A percentile compares a stretch with the other conserved stretches of the same genome.
Conservation (phyloP, 1,284 basidiomycete species). For the Leccinum ambiguum region DNA sequence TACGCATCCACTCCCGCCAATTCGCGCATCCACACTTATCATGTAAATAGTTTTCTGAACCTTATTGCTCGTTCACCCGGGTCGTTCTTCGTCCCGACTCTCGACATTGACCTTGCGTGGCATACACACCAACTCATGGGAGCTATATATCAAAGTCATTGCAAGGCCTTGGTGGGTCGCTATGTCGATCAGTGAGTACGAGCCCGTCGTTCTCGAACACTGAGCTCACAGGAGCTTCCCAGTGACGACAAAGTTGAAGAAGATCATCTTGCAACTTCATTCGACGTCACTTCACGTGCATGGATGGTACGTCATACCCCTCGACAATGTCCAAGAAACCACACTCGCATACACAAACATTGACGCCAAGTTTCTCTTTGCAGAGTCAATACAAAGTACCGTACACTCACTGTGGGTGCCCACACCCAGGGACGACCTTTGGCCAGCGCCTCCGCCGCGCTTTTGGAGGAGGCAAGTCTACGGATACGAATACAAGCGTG, state of each 20-base stretch:
- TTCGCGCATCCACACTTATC: no score
- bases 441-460: constrained; percentile 33
- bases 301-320: constrained; percentile 36
- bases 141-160: no score
- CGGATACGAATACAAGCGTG: neutral
- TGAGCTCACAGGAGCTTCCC: neutral
- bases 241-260: constrained; percentile 51
- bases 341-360: neutral
- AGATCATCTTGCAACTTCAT: constrained; percentile 39
- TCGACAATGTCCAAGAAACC: neutral
- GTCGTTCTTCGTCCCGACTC: no score
- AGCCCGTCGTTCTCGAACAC: neutral
- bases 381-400: constrained; percentile 40
- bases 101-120: no score
- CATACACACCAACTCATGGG: no score
- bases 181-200: constrained; percentile 41
- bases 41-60: no score
- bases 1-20: no score
- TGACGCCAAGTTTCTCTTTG: neutral
- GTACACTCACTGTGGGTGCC: constrained; percentile 51
- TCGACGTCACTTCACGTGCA: constrained; percentile 44
- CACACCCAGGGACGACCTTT: constrained; percentile 42
- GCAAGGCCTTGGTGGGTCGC: no score
- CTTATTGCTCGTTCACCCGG: no score
- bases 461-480: constrained; percentile 1